These are phyloP conservation scores for Parafenestella ontariensis DNA, from an alignment of 2,329 filamentous ascomycete species.

Conservation along the genomic window DNA sequence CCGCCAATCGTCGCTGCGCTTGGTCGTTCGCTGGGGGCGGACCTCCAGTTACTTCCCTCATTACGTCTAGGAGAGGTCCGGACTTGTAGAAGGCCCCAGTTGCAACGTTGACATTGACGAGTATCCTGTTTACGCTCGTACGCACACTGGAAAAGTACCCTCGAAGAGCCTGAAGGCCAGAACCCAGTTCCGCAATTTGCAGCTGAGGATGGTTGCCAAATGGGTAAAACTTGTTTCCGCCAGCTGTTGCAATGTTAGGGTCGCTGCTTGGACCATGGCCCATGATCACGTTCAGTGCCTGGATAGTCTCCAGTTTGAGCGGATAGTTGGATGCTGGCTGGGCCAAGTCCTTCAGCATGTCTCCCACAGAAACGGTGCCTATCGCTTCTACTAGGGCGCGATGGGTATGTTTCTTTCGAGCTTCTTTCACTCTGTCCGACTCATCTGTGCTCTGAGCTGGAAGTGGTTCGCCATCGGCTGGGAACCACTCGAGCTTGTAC, in stretches of 20 bases:
- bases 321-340: conserved; percentile 50
- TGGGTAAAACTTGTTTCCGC: conserved; percentile 57
- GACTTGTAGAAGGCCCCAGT: conserved; percentile 65
- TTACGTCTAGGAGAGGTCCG: conserved; percentile 48
- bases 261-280: conserved; percentile 56
- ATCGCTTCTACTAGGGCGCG: conserved; percentile 28
- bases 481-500: conserved; percentile 37
- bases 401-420: conserved; percentile 28
- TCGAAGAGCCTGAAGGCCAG: conserved; percentile 63
- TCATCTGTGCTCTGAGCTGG: conserved; percentile 23
- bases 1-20: conserved; percentile 17
- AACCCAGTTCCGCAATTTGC: conserved; percentile 53
- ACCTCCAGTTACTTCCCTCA: conserved; percentile 30
- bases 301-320: conserved; percentile 59
- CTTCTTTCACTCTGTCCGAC: conserved; percentile 13
- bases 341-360: conserved; percentile 56
- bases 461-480: conserved; percentile 32
- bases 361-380: conserved; percentile 34
- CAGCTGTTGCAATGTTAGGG: conserved; percentile 54
- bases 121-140: conserved; percentile 62
- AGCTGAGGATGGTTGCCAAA: conserved; percentile 55
- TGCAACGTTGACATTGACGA: conserved; percentile 70
- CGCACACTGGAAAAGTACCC: conserved; percentile 70
- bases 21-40: conserved; percentile 1
- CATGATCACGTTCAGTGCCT: conserved; percentile 66